These are phyloP conservation scores for Forsythia viridissima DNA, from an alignment of 257 asterid genomes.

Conservation along the genomic window DNA sequence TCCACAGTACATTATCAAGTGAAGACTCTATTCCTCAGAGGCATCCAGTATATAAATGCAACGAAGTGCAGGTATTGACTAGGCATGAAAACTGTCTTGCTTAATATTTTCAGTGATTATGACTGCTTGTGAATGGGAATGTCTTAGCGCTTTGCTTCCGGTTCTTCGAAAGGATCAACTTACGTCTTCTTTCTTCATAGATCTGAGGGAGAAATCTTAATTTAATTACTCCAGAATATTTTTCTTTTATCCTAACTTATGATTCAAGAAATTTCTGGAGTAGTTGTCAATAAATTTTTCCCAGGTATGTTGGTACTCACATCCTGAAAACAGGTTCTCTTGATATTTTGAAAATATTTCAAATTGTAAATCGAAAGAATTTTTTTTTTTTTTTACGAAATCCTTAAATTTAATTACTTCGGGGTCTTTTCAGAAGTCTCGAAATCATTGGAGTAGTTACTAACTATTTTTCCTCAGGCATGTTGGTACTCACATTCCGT, in stretches of 20 bases:
- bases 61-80: slow-evolving; percentile 65
- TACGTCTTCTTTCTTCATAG: background rate
- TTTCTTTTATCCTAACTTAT: background rate
- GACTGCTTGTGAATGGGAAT: background rate
- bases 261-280: background rate
- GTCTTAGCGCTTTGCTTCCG: background rate
- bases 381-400: too few species aligned
- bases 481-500: slow-evolving; percentile 9
- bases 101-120: slow-evolving; percentile 2
- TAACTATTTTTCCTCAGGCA: background rate
- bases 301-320: background rate
- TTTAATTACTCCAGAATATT: background rate
- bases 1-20: slow-evolving; percentile 55
- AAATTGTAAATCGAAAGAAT: background rate
- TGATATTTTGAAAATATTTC: background rate
- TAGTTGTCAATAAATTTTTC: background rate
- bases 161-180: background rate
- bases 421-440: background rate
- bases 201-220: background rate
- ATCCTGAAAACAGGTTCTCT: background rate
- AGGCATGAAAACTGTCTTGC: background rate
- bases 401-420: background rate
- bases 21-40: slow-evolving; percentile 52
- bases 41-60: slow-evolving; percentile 78
- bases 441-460: background rate